These are phyloP conservation scores for Pholiota molesta DNA, from an alignment of 768 basidiomycete genomes.

Conservation along the genomic window DNA sequence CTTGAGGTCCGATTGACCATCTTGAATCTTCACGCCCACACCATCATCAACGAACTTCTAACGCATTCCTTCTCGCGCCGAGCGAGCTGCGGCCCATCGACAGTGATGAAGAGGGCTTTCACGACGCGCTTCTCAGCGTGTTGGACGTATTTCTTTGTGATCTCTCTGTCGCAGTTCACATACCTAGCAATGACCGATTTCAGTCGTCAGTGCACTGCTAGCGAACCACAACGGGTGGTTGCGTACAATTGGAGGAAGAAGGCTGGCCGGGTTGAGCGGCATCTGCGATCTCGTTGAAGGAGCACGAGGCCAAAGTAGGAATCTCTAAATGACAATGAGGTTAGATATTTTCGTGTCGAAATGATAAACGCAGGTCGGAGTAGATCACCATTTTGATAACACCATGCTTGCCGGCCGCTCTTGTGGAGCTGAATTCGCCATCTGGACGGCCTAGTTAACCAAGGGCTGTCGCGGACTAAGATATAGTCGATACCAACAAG, in stretches of 20 bases:
- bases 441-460: constrained; percentile 98
- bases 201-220: neutral
- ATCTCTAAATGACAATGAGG: constrained; percentile 51
- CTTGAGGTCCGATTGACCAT: constrained; percentile 62
- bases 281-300: constrained; percentile 95
- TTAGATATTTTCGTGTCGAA: neutral
- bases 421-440: constrained; percentile 89
- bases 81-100: constrained; percentile 96
- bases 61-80: constrained; percentile 96
- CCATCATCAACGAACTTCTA: constrained; percentile 89
- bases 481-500: neutral
- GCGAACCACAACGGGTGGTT: neutral
- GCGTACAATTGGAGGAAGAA: constrained; percentile 85
- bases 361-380: too few species aligned
- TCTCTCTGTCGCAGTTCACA: constrained; percentile 87
- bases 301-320: constrained; percentile 92
- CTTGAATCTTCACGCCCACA: constrained; percentile 50
- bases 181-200: constrained; percentile 48
- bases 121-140: constrained; percentile 91
- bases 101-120: constrained; percentile 95
- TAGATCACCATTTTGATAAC: constrained; percentile 52
- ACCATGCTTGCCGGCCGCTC: constrained; percentile 76
- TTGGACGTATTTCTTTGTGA: constrained; percentile 85
- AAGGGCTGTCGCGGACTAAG: constrained; percentile 73
- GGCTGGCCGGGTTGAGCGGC: constrained; percentile 75